Evolutionary conservation across 148 eudicot genomes (phyloP), one percentile per base, ranked within the genome.

Genomic region (Chenopodium album): DNA sequence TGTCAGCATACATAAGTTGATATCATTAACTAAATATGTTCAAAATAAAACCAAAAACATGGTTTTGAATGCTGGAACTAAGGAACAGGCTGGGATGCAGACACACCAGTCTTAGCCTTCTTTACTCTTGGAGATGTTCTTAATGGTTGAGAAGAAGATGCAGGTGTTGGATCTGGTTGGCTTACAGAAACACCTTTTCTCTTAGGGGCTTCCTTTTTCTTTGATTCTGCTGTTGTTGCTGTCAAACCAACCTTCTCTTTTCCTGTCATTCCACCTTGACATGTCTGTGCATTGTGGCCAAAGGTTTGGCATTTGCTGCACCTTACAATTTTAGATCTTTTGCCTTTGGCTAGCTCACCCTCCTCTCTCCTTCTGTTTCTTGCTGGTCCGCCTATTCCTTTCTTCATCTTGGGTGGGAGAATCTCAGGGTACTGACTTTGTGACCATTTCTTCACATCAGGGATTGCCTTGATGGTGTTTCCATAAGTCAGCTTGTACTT

Each of bases 281-380:
- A 77, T 2, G 71, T 77, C 1, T 77, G n/a, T 12, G 68, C 19
- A 37, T 77, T 62, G 34, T 77, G 79, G 1, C 71, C 71, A 34
- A 22, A 62, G 1, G 2, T 17, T 4, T 77, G 11, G 31, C 79
- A 63, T 22, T 77, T 37, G 16, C 22, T 32, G 12, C 79, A 77
- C 10, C 41, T 12, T 0, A 77, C 31, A 0, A 23, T 59, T 0
- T 19, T 62, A 0, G 54, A 32, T 4, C 79, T 77, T 22, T 62
- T 77, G 4, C 32, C 79, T 7, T 77, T 62, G 5, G 32, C 7
- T n/a, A 41, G n/a, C 31, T 62, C 70, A 0, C 71, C 79, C 10
- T 60, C 69, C 10, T 77, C 69, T 22, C 29, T 20, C 2, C 79
- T 77, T 37, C 71, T 60, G 7, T 77, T 37, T 41, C 79, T 59